Conservation (phyloP, 225 moss, liverwort and hornwort species). For the Pleurozium schreberi region DNA sequence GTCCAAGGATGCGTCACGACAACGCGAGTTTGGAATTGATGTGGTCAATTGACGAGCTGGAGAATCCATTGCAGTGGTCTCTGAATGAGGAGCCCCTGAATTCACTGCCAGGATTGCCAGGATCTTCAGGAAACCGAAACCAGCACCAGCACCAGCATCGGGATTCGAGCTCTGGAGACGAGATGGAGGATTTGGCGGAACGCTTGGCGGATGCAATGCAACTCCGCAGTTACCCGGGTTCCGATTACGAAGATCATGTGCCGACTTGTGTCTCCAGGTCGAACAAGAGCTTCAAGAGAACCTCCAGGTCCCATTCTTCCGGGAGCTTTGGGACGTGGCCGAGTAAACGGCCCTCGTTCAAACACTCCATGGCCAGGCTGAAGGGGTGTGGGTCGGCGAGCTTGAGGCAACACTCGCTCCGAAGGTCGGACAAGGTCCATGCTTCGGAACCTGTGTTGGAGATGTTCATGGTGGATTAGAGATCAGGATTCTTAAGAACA, state of each 20-base stretch:
- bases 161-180: neutral
- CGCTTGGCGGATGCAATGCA: neutral
- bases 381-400: constrained; percentile 10
- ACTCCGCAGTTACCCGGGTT: neutral
- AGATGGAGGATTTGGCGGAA: neutral
- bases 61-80: neutral
- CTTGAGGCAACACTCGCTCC: neutral
- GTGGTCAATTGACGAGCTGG: constrained; percentile 11
- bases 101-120: neutral
- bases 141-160: neutral
- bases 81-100: neutral
- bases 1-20: neutral
- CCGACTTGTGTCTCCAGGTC: neutral
- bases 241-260: neutral
- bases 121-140: neutral
- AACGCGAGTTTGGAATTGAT: constrained; percentile 18
- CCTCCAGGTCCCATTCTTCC: neutral
- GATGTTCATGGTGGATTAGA: constrained; percentile 3
- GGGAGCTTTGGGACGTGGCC: neutral
- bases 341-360: constrained; percentile 3
- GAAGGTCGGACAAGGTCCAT: constrained; percentile 21
- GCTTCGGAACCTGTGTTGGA: constrained; percentile 32
- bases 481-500: neutral
- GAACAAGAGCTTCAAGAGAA: neutral
- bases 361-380: neutral